phyloP scores from a whole-genome alignment of 768 basidiomycete species.

The Dictyophora rubrovolvata region DNA sequence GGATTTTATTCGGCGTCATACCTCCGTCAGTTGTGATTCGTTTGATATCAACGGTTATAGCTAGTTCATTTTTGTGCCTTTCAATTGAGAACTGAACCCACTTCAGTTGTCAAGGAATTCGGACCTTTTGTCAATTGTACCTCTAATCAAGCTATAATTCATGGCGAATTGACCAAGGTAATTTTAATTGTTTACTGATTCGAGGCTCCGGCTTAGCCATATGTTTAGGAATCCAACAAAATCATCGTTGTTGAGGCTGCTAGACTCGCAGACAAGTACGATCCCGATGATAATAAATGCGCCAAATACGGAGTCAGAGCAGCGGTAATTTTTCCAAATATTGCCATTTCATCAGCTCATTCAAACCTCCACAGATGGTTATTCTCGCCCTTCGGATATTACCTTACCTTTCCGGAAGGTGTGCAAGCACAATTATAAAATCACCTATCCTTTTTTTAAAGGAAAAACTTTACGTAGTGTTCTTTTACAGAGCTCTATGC shows the following conservation, averaged over 20 bases:
- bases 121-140: slow-evolving; percentile 7
- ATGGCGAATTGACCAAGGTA: slow-evolving; percentile 3
- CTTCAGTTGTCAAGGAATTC: slow-evolving; percentile 3
- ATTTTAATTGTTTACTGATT: not conserved
- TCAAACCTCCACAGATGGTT: not conserved
- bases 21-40: not conserved
- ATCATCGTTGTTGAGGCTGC: not conserved
- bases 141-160: slow-evolving; percentile 6
- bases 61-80: not conserved
- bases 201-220: not conserved
- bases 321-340: not conserved
- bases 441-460: not conserved
- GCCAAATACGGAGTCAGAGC: not conserved
- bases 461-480: not conserved
- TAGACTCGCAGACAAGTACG: not conserved
- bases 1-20: not conserved
- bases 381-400: slow-evolving; percentile 1
- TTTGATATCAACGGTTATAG: not conserved
- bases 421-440: not conserved
- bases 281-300: not conserved
- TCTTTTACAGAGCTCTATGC: not conserved
- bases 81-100: not conserved
- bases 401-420: slow-evolving; percentile 6
- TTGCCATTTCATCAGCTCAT: not conserved
- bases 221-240: slow-evolving; percentile 2